phyloP scores from a whole-genome alignment of 2,329 filamentous ascomycete genomes.

The Colletotrichum acutatum region DNA sequence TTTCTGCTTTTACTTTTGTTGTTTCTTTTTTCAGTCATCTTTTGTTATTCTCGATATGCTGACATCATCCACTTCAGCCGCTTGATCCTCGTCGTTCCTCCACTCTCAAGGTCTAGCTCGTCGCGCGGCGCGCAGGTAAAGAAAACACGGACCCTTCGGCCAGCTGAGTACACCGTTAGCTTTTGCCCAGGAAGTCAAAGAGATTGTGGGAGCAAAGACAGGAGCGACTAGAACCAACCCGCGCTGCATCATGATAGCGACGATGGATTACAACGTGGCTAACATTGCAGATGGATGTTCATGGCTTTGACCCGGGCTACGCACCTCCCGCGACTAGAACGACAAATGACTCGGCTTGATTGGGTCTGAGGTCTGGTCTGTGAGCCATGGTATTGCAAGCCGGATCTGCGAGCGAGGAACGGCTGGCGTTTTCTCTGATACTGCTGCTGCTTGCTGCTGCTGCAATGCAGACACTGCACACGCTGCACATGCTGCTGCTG shows the following conservation, averaged over 20 bases:
- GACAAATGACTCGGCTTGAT: constrained; percentile 22
- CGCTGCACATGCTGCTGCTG: background rate
- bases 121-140: constrained; percentile 7
- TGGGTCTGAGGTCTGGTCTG: constrained; percentile 24
- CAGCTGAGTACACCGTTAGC: constrained; percentile 10
- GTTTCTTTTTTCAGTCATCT: constrained; percentile 18
- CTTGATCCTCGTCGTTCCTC: constrained; percentile 13
- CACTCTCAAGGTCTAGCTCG: constrained; percentile 10
- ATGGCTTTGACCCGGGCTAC: constrained; percentile 33
- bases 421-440: background rate
- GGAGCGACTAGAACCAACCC: constrained; percentile 25
- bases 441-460: background rate
- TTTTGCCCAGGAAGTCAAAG: constrained; percentile 14
- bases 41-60: constrained; percentile 28
- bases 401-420: constrained; percentile 13
- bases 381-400: constrained; percentile 23
- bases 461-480: background rate
- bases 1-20: constrained; percentile 23
- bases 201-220: constrained; percentile 32
- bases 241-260: constrained; percentile 24
- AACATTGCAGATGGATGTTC: constrained; percentile 13
- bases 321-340: constrained; percentile 22
- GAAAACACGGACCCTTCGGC: constrained; percentile 24
- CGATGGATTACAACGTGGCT: constrained; percentile 34
- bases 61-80: constrained; percentile 32